Percentiles rank a stretch among this genome's conserved stretches.
phyloP scores from a whole-genome alignment of 352 stramenopile species.

The Pythium vanterpoolii region DNA sequence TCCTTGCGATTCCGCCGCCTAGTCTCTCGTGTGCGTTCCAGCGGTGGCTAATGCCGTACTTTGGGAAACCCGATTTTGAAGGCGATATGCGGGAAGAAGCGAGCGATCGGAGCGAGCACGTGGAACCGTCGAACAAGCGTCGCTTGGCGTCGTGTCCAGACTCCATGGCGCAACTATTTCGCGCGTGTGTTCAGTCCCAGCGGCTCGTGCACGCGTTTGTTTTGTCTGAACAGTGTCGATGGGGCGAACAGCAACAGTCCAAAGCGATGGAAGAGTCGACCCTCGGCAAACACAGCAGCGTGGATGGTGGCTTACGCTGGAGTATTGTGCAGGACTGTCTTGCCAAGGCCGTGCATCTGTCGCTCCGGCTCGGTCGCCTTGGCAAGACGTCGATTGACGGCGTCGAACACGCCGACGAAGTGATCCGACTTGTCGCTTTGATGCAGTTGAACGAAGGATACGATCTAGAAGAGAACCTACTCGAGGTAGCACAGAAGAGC shows the following conservation, averaged over 20 bases:
- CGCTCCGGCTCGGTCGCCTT: constrained; percentile 58
- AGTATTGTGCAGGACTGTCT: constrained; percentile 68
- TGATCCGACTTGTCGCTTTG: constrained; percentile 65
- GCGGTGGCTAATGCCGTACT: constrained; percentile 67
- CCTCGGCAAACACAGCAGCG: constrained; percentile 58
- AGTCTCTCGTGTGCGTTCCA: constrained; percentile 71
- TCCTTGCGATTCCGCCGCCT: constrained; percentile 59
- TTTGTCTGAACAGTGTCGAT: constrained; percentile 59
- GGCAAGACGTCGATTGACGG: constrained; percentile 60
- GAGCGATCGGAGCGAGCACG: constrained; percentile 28
- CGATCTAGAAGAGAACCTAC: constrained; percentile 40
- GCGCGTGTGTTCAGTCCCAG: constrained; percentile 52
- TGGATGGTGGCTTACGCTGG: constrained; percentile 63
- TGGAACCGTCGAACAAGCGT: constrained; percentile 27
- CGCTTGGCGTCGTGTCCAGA: constrained; percentile 38
- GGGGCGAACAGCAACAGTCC: constrained; percentile 61
- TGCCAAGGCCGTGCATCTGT: constrained; percentile 70
- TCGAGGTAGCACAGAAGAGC: not conserved
- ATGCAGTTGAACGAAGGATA: constrained; percentile 77
- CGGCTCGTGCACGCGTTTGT: constrained; percentile 75
- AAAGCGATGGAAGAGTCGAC: constrained; percentile 69
- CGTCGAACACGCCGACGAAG: constrained; percentile 77
- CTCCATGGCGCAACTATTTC: constrained; percentile 47
- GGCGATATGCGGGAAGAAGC: constrained; percentile 31
- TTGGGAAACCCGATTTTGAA: constrained; percentile 37